A percentile compares a stretch with the other conserved stretches of the same genome.
Evolutionary conservation across 495 filamentous ascomycete genomes (phyloP).

Genomic region (Aspergillus olivimuriae): DNA sequence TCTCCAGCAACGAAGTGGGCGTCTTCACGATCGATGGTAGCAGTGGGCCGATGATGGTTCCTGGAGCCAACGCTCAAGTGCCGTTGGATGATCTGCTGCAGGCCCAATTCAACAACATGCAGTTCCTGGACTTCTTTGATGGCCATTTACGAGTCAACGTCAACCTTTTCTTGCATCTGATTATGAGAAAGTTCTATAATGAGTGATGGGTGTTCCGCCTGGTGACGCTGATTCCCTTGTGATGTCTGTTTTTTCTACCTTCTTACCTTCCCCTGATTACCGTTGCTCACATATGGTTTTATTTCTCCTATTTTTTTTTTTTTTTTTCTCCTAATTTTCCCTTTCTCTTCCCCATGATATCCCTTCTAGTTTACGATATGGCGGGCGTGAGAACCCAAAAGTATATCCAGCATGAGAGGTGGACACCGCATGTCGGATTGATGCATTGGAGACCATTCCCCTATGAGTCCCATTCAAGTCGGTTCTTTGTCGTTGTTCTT

Average conservation of each 20-base stretch:
- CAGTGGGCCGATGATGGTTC: conserved; percentile 90
- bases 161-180: conserved; percentile 87
- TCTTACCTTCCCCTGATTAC: neutral
- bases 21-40: conserved; percentile 90
- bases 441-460: too few relatives aligned
- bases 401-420: conserved; percentile 1
- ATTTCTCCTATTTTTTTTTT: conserved; percentile 16
- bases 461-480: neutral
- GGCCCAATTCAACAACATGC: conserved; percentile 92
- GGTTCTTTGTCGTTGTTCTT: neutral
- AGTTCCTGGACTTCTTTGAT: conserved; percentile 92
- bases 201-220: conserved; percentile 25
- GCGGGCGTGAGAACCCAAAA: conserved; percentile 8
- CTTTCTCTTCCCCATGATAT: neutral
- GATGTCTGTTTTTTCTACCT: neutral
- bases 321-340: conserved; percentile 2
- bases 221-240: neutral
- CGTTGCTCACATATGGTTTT: too few relatives aligned
- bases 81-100: conserved; percentile 91
- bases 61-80: conserved; percentile 84
- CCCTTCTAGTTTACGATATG: conserved; percentile 9
- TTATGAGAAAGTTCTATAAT: conserved; percentile 98
- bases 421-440: too few relatives aligned
- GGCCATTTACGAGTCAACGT: conserved; percentile 85
- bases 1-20: conserved; percentile 89